Evolutionary conservation across 352 stramenopile species (phyloP).

Genomic region (Phytophthora vignae): DNA sequence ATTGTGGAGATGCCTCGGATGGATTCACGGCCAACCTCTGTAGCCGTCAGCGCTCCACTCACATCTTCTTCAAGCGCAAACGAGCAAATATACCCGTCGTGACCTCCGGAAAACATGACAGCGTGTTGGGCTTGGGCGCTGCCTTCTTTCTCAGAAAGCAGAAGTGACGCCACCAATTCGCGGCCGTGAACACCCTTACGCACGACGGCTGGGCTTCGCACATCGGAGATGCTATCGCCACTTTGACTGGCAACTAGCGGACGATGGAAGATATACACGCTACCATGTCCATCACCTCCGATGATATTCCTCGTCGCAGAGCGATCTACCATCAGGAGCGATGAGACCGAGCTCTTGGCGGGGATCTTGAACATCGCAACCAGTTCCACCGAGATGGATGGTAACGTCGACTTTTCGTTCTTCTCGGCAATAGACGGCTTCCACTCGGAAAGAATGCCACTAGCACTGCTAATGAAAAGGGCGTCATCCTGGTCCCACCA

Average conservation of each 20-base stretch:
- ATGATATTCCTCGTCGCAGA: constrained; percentile 57
- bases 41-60: constrained; percentile 40
- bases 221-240: neutral
- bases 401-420: constrained; percentile 4
- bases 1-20: constrained; percentile 85
- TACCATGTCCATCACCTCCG: constrained; percentile 79
- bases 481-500: constrained; percentile 63
- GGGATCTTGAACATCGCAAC: constrained; percentile 63
- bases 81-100: constrained; percentile 86
- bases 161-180: constrained; percentile 70
- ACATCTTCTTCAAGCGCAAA: constrained; percentile 46
- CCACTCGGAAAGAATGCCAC: constrained; percentile 75
- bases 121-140: constrained; percentile 7
- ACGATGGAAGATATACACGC: constrained; percentile 69
- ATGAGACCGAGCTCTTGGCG: constrained; percentile 64
- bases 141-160: constrained; percentile 37
- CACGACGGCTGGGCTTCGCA: constrained; percentile 34
- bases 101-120: constrained; percentile 70
- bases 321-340: constrained; percentile 59
- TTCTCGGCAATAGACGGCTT: constrained; percentile 18
- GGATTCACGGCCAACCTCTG: constrained; percentile 61
- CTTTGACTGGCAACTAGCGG: constrained; percentile 16
- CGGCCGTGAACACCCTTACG: constrained; percentile 69
- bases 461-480: constrained; percentile 69
- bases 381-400: constrained; percentile 34